phyloP scores from a whole-genome alignment of 78 protist genomes.

The Speleostelium caveatum region DNA sequence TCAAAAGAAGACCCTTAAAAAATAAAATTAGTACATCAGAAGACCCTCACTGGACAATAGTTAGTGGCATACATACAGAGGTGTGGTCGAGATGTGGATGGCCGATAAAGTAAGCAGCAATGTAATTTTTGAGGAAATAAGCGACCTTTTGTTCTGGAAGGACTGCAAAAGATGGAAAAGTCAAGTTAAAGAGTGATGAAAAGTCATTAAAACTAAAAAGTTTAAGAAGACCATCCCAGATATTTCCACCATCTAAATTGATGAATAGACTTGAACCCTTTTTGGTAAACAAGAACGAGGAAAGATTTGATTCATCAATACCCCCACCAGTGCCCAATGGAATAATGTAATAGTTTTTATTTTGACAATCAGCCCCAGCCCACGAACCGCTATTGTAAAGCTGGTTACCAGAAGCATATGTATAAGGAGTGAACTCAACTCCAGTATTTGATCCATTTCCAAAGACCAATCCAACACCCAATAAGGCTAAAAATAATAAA shows the following conservation, averaged over 20 bases:
- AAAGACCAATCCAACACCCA: too few relatives aligned
- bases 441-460: too few relatives aligned
- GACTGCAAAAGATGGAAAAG: constrained; percentile 19
- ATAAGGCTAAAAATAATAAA: too few relatives aligned
- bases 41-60: too few relatives aligned
- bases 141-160: constrained; percentile 45
- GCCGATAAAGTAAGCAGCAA: constrained; percentile 24
- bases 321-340: constrained; percentile 64
- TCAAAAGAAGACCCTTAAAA: constrained; percentile 30
- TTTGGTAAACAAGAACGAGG: constrained; percentile 31
- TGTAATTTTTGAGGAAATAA: constrained; percentile 45
- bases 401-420: too few relatives aligned
- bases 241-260: constrained; percentile 50
- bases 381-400: too few relatives aligned
- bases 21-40: too few relatives aligned
- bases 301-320: constrained; percentile 31
- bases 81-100: too few relatives aligned
- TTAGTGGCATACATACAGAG: too few relatives aligned
- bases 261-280: constrained; percentile 27
- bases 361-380: not conserved
- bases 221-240: constrained; percentile 33
- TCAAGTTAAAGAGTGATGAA: not conserved
- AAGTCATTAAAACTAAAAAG: not conserved
- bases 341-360: constrained; percentile 4
- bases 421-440: too few relatives aligned